A percentile compares a stretch with the other conserved stretches of the same genome.
Evolutionary conservation across 257 asterid species (phyloP).

Genomic region (Galeopsis tetrahit): DNA sequence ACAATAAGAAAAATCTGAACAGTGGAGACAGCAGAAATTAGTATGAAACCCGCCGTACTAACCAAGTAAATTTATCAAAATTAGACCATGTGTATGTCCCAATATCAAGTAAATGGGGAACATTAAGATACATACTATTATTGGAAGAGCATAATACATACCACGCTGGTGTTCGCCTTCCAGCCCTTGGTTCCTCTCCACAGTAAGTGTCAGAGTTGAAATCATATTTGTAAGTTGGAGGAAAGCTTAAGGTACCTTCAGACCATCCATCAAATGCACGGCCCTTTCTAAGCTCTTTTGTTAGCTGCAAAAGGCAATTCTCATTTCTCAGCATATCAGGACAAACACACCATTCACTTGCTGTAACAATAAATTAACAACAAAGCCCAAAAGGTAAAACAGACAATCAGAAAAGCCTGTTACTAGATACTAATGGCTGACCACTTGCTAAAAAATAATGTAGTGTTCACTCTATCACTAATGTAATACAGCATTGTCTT

Average conservation of each 20-base stretch:
- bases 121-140: background rate
- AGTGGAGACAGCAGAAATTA: background rate
- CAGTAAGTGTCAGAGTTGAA: slow-evolving; percentile 64
- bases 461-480: background rate
- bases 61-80: background rate
- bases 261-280: slow-evolving; percentile 96
- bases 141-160: slow-evolving; percentile 39
- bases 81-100: background rate
- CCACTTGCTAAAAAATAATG: slow-evolving; percentile 2
- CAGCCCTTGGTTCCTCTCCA: slow-evolving; percentile 73
- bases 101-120: slow-evolving; percentile 10
- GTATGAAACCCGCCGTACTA: background rate
- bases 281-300: slow-evolving; percentile 76
- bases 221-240: slow-evolving; percentile 94
- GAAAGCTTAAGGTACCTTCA: slow-evolving; percentile 79
- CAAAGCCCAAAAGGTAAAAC: background rate
- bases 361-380: slow-evolving; percentile 19
- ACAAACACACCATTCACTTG: slow-evolving; percentile 1
- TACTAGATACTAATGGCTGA: background rate
- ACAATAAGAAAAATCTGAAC: background rate
- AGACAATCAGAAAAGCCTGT: background rate
- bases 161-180: slow-evolving; percentile 94
- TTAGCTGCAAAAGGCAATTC: slow-evolving; percentile 56
- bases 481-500: background rate
- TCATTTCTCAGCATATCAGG: slow-evolving; percentile 23